Base-by-base conservation (phyloP, 192 early-diverging fungal species). In the Podila horticola region DNA sequence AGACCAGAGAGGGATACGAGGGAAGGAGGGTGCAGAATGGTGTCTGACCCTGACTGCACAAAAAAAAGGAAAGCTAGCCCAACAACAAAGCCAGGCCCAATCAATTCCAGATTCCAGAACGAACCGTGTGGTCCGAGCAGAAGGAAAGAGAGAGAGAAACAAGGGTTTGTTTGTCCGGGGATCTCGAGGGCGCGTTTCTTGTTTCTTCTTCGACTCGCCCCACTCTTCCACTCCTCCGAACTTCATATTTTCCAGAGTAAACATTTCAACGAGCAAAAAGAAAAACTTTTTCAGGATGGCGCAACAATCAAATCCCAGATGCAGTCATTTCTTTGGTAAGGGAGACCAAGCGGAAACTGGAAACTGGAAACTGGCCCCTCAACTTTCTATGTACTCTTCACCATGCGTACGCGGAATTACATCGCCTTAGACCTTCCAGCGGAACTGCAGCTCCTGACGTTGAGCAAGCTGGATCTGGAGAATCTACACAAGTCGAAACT, bases 401-500 rank as follows among this genome's bases (percentile, higher is more conserved):
- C 28, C 19, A 20, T 17, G 5, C 24, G 22, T 24, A 29, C 33
- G 3, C n/a, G 22, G 17, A 11, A 36, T 10, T 36, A 10, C 34
- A 36, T 36, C 34, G 8, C 34, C 34, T 28, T 58, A 77, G 75
- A 67, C 1, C 24, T 77, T 26, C 75, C 75, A 10, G 69, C 75
- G 28, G 75, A 77, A 17, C 51, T 77, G 0, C 75, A 77, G 22
- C 58, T 77, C 8, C 13, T 69, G 17, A 58, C 65, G 19, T 51
- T 77, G 68, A 52, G 69, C 63, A 63, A 69, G 9, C 58, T 76
- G 1, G 50, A 59, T 26, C 57, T 76, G 7, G 20, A 57, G 11
- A 55, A 76, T 22, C 55, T 76, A 1, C 67, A 51, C 45, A 49
- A 50, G 4, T 34, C 68, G 22, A 76, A 76, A 12, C 52, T 76